Base-by-base conservation (phyloP, 306 rosid genomes). In the Hippophae tibetana region DNA sequence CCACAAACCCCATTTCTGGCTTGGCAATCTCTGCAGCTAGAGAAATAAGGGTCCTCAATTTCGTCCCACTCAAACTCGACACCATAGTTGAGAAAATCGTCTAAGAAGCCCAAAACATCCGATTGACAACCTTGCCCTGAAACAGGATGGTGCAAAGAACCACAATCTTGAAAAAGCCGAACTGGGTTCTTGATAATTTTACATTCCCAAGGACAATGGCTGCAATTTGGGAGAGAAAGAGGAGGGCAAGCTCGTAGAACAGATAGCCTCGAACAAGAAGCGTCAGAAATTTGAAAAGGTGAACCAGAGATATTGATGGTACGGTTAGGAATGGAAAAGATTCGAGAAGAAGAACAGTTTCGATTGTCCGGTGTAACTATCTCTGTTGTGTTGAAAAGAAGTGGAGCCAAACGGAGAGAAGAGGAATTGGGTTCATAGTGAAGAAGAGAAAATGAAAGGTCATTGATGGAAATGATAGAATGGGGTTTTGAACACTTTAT, bases 121-220 rank as follows among this genome's bases (percentile, higher is more conserved):
- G 43, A 60, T 8, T 79, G 81, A 69, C 99, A 92, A n/a, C 76
- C 71, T 14, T 64, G 77, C 3, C 73, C 73, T 0, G 80, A 62
- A 14, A 66, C 68, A 6, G 84, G 66, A 26, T 49, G 78, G 49
- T 60, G 86, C 8, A 57, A 45, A 41, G 80, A 74, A 52, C 78
- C 84, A 11, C 99, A 92, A 25, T 58, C 80, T 0, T 7, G 81
- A 47, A 85, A 73, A 5, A 88, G 74, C 58, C 60, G 63, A 14
- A 50, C 12, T 6, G 99, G 95, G 69, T 52, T 80, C 14, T 88
- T 71, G 40, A 84, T 74, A 67, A 92, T 86, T 57, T 66, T 72
- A 71, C 99, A 92, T 59, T 92, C 78, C 82, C 85, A 85, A 0
- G 92, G 82, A 27, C 96, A 92, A 12, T 57, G 84, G 69, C 79